These are phyloP conservation scores for Flaveria floridana DNA, from an alignment of 140 eudicot genomes.

Conservation along the genomic window DNA sequence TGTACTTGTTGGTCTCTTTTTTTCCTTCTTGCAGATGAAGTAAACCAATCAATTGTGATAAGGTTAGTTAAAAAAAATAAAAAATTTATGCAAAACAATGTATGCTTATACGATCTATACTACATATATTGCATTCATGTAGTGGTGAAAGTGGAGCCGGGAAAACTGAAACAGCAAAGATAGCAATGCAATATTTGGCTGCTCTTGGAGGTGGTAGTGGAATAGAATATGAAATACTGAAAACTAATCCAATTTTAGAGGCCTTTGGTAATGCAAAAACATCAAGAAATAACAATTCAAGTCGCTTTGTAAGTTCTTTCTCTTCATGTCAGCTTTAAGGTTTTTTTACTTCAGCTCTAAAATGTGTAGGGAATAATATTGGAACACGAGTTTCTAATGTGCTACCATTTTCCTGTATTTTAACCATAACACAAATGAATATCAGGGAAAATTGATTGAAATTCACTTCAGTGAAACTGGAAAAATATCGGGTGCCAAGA, in stretches of 20 bases:
- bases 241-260: constrained; percentile 95
- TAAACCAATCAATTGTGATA: constrained; percentile 92
- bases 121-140: constrained; percentile 1
- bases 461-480: constrained; percentile 97
- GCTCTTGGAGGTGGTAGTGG: constrained; percentile 99
- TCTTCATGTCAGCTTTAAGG: not conserved
- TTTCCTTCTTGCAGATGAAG: constrained; percentile 70
- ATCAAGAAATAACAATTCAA: constrained; percentile 90
- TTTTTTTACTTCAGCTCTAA: not conserved
- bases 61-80: constrained; percentile 64
- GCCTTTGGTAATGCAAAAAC: constrained; percentile 99
- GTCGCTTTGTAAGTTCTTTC: constrained; percentile 88
- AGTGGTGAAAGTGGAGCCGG: constrained; percentile 99
- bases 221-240: constrained; percentile 88
- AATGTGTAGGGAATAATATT: not conserved
- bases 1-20: constrained; percentile 11
- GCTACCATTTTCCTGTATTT: constrained; percentile 15
- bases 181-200: constrained; percentile 99
- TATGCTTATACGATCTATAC: constrained; percentile 8
- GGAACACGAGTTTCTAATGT: constrained; percentile 21
- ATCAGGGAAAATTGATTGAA: constrained; percentile 92
- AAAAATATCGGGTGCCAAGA: constrained; percentile 91
- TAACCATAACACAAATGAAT: constrained; percentile 30
- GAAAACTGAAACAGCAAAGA: constrained; percentile 97
- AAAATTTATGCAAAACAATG: not conserved